Percentiles rank a stretch among this genome's conserved stretches.
These are phyloP conservation scores for Neonothopanus nambi DNA, from an alignment of 1,284 basidiomycete genomes.

Conservation along the genomic window DNA sequence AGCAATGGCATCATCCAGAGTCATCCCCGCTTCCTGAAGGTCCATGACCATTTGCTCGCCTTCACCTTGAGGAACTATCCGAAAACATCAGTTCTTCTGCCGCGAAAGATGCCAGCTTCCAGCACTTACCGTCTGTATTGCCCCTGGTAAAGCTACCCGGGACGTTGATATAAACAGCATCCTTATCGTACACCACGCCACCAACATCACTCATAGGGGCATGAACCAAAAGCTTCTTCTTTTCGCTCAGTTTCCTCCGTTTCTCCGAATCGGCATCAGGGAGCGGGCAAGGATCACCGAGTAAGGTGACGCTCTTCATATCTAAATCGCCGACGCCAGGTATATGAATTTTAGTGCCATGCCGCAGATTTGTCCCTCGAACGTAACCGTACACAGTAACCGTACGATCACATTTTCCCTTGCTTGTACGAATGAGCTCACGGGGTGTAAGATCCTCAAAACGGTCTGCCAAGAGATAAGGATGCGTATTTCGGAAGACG, in stretches of 20 bases:
- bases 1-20: slow-evolving; percentile 84
- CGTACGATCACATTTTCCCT: slow-evolving; percentile 88
- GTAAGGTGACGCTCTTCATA: slow-evolving; percentile 71
- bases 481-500: slow-evolving; percentile 93
- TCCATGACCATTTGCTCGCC: slow-evolving; percentile 98
- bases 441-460: slow-evolving; percentile 94
- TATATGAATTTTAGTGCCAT: slow-evolving; percentile 87
- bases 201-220: slow-evolving; percentile 99
- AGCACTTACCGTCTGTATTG: slow-evolving; percentile 53
- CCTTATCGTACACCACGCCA: slow-evolving; percentile 97
- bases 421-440: slow-evolving; percentile 73
- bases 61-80: slow-evolving; percentile 75
- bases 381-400: slow-evolving; percentile 96
- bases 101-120: not conserved
- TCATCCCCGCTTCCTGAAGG: slow-evolving; percentile 84
- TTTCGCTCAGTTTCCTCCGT: slow-evolving; percentile 90
- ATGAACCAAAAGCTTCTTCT: slow-evolving; percentile 90
- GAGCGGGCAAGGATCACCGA: slow-evolving; percentile 93
- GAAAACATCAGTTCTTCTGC: slow-evolving; percentile 16
- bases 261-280: slow-evolving; percentile 94
- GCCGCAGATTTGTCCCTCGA: slow-evolving; percentile 85
- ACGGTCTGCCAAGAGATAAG: slow-evolving; percentile 95
- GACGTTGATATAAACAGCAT: slow-evolving; percentile 97
- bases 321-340: slow-evolving; percentile 91
- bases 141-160: slow-evolving; percentile 89